Evolutionary conservation across 352 stramenopile species (phyloP), one percentile per base, ranked within the genome.

Genomic region (Peronospora belbahrii): DNA sequence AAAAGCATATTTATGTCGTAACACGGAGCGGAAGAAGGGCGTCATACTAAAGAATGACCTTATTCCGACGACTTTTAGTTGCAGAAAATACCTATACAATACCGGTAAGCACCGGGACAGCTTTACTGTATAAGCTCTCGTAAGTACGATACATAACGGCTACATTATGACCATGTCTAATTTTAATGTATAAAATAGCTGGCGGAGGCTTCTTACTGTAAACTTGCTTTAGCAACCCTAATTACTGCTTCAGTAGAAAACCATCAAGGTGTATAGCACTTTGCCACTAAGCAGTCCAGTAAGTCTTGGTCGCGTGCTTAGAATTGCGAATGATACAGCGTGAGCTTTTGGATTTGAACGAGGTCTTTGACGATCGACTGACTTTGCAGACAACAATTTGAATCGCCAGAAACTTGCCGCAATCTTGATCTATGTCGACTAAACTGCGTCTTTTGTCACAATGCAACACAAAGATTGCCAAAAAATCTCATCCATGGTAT

Each of bases 11-110:
- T 42, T 54, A 24, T 46, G 47, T 22, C 53, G 58, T 30, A 48
- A 43, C 24, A 64, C 34, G 18, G 47, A 60, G 42, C 49, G 58
- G 25, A 71, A 56, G 49, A 68, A 59, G 30, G 58, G 58, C 34
- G 58, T 71, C 62, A 71, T 71, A 7, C 19, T 18, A 5, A 22
- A n/a, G 24, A 13, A 19, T n/a, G 34, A 30, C 23, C 18, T 39
- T 15, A 22, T 45, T 58, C 43, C 37, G 48, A 44, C 30, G 43
- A 41, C 53, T 45, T 8, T 28, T 28, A 27, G 2, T n/a, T n/a
- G n/a, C n/a, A n/a, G 23, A 27, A 9, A 27, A 27, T 27, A 27
- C 23, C 11, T 28, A n/a, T n/a, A n/a, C n/a, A n/a, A n/a, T 23
- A 42, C 18, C 30, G 24, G 25, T n/a, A 22, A 52, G 33, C 55